Base-by-base conservation (phyloP, 1,139 yeast genomes). In the Hemisphaericaspora xylanilytica region DNA sequence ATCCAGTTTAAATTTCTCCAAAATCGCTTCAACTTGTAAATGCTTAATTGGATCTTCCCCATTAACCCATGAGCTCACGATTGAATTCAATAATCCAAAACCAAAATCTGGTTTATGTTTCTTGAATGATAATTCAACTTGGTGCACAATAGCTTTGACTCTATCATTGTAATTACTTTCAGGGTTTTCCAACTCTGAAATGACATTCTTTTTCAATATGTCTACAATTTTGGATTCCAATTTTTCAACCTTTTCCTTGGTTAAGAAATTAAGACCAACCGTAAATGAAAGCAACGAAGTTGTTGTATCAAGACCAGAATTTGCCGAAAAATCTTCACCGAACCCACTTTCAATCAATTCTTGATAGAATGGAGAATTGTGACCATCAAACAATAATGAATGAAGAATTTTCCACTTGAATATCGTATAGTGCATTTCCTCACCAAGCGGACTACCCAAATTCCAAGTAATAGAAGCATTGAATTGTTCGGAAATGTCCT, bases 101-200 rank as follows among this genome's bases (percentile, higher is more conserved):
- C 99, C 99, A 63, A 89, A 90, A 42, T 88, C 88, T 0, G 97
- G 85, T 51, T 85, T 89, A 47, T 89, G 95, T 49, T 87, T 90
- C 51, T 88, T 86, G 59, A 87, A 84, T 32, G 80, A 68, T 28
- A 92, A 66, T 57, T 92, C 98, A 32, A 90, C 69, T 58, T 90
- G 97, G 58, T 89, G 95, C 32, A 94, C 70, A 33, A 92, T 77
- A 0, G 96, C 97, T 41, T 85, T 84, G 13, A 92, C 75, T 50
- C 90, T 80, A 25, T 76, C 70, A 29, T 72, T 68, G 32, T 83
- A 81, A 1, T 78, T 74, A 29, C 71, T 59, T 16, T 61, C 54
- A 4, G 56, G 50, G 13, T 53, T 58, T 12, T 60, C 54, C 15
- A 78, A 58, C 28, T 73, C 74, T 2, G 78, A 73, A 11, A 70